Base-by-base conservation (phyloP, 306 rosid species). In the Prunus kanzakura region DNA sequence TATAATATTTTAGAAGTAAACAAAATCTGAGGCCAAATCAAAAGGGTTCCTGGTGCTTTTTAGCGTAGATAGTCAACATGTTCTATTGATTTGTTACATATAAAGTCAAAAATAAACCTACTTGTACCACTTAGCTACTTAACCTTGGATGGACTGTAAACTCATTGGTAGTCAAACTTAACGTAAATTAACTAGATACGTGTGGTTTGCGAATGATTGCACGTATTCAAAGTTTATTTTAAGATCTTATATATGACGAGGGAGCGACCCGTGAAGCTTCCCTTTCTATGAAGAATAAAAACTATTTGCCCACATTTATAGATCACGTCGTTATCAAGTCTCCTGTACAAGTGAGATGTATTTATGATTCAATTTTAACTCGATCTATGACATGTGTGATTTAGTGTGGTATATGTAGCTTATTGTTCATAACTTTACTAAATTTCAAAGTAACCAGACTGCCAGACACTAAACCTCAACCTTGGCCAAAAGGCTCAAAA, bases 201-300 rank as follows among this genome's bases (percentile, higher is more conserved):
- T 57, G 16, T 57, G 2, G 0, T 57, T 22, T 22, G 2, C 2
- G 12, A 57, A 16, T 22, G 29, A 10, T 57, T 57, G 15, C 8
- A 22, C 3, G 1, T 57, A 56, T 20, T 3, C 15, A 22, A 11
- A 57, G 0, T 57, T 22, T 20, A 10, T 2, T 20, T 57, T 10
- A 22, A 0, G 3, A 57, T 57, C 12, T 11, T 57, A 22, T 57
- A 1, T 14, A 20, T 23, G 22, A 56, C 10, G 4, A 20, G 16
- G 2, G 2, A 10, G 13, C 9, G 15, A 56, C 9, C 0, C 0
- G 0, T 55, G 22, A 55, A 55, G 11, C 0, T 1, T n/a, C 22
- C 22, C 6, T 0, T 38, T 38, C 43, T 38, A 6, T 38, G 14
- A 55, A 11, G 10, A 55, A 10, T 4, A 55, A n/a, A 3, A 20